Evolutionary conservation across 129 eudicot genomes (phyloP).

Genomic region (Erigeron canadensis): DNA sequence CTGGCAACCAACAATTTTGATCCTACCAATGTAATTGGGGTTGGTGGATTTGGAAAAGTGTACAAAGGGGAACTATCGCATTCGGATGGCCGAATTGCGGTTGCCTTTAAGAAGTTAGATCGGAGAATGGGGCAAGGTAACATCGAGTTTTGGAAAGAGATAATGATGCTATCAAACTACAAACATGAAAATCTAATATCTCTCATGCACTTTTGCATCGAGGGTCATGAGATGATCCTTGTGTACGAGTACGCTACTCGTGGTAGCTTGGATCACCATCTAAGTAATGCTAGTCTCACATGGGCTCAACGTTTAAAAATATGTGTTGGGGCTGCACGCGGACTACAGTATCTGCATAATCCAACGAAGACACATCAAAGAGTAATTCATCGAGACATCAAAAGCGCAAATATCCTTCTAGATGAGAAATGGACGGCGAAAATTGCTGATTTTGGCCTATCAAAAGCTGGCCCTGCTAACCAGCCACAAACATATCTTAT

Average conservation of each 20-base stretch:
- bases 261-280: background rate
- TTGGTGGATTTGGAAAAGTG: background rate
- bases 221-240: constrained; percentile 1
- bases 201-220: background rate
- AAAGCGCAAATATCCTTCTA: background rate
- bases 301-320: background rate
- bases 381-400: background rate
- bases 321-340: background rate
- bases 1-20: background rate
- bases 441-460: background rate
- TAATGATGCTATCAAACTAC: background rate
- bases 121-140: background rate
- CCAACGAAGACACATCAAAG: background rate
- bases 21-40: background rate
- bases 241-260: constrained; percentile 1
- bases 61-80: background rate
- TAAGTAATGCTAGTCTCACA: background rate
- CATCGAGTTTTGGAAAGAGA: constrained; percentile 6
- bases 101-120: background rate
- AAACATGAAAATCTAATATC: background rate
- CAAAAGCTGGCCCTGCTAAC: constrained; percentile 1
- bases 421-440: background rate
- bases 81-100: background rate
- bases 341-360: background rate
- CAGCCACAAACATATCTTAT: background rate